Conservation (phyloP, 257 asterid genomes). For the Oldenlandia corymbosa region DNA sequence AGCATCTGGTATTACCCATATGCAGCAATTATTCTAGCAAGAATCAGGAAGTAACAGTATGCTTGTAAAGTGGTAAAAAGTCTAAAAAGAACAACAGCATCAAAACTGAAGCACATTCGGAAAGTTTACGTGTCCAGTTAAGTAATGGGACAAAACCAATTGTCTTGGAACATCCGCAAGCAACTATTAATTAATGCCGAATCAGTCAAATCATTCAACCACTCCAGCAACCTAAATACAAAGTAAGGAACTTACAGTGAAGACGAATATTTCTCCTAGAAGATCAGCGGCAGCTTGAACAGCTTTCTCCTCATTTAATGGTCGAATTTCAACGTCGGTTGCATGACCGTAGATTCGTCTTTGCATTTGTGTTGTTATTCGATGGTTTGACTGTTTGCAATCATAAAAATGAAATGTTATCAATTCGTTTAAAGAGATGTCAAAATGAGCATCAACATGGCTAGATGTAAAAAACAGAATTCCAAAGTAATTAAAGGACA, state of each 20-base stretch:
- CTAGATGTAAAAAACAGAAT: not conserved
- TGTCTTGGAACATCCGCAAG: not conserved
- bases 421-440: conserved; percentile 5
- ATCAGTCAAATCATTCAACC: not conserved
- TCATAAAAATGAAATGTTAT: conserved; percentile 2
- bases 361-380: conserved; percentile 89
- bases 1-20: not conserved
- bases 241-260: conserved; percentile 49
- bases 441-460: not conserved
- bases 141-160: not conserved
- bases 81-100: not conserved
- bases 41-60: not conserved
- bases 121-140: not conserved
- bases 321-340: conserved; percentile 89
- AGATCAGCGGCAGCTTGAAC: conserved; percentile 94
- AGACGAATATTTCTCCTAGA: conserved; percentile 78
- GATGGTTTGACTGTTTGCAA: conserved; percentile 70
- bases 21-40: not conserved
- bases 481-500: not conserved
- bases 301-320: conserved; percentile 91
- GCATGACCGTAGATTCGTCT: conserved; percentile 88
- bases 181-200: no score
- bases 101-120: not conserved
- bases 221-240: conserved; percentile 10
- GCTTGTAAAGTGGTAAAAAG: not conserved